Conservation (phyloP, 228 moss, liverwort and hornwort species). For the Sphagnum fallax region DNA sequence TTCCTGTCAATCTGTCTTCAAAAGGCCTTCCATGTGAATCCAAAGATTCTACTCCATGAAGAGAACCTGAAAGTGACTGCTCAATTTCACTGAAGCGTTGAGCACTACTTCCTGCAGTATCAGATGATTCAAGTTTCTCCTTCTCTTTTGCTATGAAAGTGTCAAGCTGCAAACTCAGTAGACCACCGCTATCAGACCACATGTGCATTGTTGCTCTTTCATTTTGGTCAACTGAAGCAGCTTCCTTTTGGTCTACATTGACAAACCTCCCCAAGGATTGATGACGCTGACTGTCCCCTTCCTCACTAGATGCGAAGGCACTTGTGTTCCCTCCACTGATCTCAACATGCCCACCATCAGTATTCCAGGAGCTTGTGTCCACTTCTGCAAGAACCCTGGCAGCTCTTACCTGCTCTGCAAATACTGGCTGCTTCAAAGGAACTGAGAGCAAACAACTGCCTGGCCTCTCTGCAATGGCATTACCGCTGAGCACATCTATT, state of each 20-base stretch:
- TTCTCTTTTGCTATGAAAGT: slow-evolving; percentile 18
- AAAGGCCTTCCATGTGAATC: not conserved
- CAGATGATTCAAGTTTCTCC: slow-evolving; percentile 14
- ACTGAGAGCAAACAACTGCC: not conserved
- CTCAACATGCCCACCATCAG: slow-evolving; percentile 14
- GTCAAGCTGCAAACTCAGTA: slow-evolving; percentile 15
- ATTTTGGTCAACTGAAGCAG: not conserved
- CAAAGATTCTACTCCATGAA: not conserved
- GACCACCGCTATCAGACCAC: slow-evolving; percentile 12
- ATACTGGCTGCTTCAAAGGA: not conserved
- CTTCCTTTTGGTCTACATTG: not conserved
- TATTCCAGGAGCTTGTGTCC: slow-evolving; percentile 18
- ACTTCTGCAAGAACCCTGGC: slow-evolving; percentile 5
- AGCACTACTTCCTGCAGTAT: not conserved
- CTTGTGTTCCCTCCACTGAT: slow-evolving; percentile 16
- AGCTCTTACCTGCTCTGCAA: slow-evolving; percentile 3
- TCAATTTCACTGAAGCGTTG: slow-evolving; percentile 1
- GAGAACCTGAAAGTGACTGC: slow-evolving; percentile 2
- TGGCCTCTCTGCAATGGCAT: not conserved
- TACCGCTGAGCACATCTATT: not conserved
- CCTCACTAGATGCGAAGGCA: slow-evolving; percentile 16
- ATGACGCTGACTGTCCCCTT: slow-evolving; percentile 11
- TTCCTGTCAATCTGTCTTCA: slow-evolving; percentile 4
- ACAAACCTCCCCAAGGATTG: not conserved
- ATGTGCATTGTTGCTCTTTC: slow-evolving; percentile 1